phyloP scores from a whole-genome alignment of 805 yeast genomes.

The Monosporozyma aerobia region DNA sequence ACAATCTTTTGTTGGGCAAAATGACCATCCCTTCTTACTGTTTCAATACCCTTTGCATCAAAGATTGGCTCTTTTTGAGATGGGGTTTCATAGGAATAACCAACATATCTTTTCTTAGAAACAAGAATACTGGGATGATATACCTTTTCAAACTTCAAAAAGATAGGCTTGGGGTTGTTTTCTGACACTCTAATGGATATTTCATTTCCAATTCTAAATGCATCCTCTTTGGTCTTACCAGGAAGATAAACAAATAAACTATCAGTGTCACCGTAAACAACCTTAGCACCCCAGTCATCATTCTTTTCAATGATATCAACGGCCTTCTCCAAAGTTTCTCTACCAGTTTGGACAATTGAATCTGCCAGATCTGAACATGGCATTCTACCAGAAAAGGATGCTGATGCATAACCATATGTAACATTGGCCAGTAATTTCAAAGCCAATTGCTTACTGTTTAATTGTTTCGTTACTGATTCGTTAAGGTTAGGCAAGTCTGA shows the following conservation, averaged over 20 bases:
- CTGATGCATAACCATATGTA: slow-evolving; percentile 92
- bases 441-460: slow-evolving; percentile 76
- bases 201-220: slow-evolving; percentile 63
- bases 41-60: slow-evolving; percentile 96
- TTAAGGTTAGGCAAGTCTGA: slow-evolving; percentile 36
- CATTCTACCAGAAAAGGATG: slow-evolving; percentile 94
- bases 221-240: slow-evolving; percentile 66
- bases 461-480: slow-evolving; percentile 41
- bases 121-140: slow-evolving; percentile 77
- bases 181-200: slow-evolving; percentile 58
- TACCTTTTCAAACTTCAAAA: slow-evolving; percentile 83
- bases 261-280: slow-evolving; percentile 96
- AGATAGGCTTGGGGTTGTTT: slow-evolving; percentile 70
- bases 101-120: slow-evolving; percentile 87
- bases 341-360: slow-evolving; percentile 82
- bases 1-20: slow-evolving; percentile 84
- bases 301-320: slow-evolving; percentile 55
- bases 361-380: slow-evolving; percentile 95
- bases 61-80: slow-evolving; percentile 53
- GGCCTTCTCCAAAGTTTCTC: slow-evolving; percentile 72
- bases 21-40: slow-evolving; percentile 88
- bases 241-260: slow-evolving; percentile 86
- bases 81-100: slow-evolving; percentile 60
- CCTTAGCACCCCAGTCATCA: slow-evolving; percentile 72
- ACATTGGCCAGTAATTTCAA: slow-evolving; percentile 88